Conservation (phyloP, 495 filamentous ascomycete genomes). For the Penicillium maclennaniae region DNA sequence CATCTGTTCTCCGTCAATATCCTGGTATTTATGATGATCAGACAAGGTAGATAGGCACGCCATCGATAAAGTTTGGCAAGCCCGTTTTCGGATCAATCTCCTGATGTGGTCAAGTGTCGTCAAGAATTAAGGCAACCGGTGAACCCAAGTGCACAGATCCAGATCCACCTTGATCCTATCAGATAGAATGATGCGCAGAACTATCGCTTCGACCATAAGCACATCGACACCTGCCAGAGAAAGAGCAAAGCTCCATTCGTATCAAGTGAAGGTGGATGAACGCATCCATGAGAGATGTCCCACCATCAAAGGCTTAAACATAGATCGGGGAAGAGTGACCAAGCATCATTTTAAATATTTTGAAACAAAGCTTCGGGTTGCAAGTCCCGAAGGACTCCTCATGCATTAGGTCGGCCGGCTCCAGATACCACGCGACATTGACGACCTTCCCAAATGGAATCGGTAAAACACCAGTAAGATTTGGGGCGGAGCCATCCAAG, state of each 20-base stretch:
- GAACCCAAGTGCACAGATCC: not conserved
- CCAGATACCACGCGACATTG: not conserved
- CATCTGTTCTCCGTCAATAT: not conserved
- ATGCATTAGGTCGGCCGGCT: not conserved
- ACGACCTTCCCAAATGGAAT: slow-evolving; percentile 5
- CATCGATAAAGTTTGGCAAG: not conserved
- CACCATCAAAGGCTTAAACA: not conserved
- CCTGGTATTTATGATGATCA: not conserved
- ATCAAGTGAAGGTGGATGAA: too few species aligned
- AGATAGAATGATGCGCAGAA: not conserved
- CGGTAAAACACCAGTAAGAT: slow-evolving; percentile 3
- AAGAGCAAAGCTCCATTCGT: not conserved
- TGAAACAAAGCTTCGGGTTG: not conserved
- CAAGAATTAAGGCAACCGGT: not conserved
- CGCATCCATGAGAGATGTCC: not conserved
- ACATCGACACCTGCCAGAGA: not conserved
- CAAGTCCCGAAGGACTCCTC: not conserved
- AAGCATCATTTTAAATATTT: not conserved
- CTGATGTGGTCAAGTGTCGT: not conserved
- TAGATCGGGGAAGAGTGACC: not conserved
- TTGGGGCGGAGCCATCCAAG: slow-evolving; percentile 1
- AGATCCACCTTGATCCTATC: not conserved
- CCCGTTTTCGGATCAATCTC: slow-evolving; percentile 5
- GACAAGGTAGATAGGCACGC: not conserved
- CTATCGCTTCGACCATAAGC: not conserved